Conservation (phyloP, 352 stramenopile species). For the Globisporangium mamillatum region DNA sequence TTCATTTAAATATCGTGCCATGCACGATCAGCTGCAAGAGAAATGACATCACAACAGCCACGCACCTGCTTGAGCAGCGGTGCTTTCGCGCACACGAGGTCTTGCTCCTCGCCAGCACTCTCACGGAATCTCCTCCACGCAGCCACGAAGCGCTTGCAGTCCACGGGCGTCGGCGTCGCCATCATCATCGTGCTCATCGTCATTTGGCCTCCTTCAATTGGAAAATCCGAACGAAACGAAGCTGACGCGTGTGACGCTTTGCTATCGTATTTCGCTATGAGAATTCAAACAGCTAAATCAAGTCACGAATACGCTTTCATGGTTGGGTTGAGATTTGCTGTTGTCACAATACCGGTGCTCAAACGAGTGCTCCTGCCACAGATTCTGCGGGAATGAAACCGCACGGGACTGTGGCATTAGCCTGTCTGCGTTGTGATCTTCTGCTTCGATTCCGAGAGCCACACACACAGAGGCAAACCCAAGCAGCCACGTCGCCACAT, state of each 20-base stretch:
- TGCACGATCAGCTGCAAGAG: neutral
- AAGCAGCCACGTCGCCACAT: neutral
- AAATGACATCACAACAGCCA: neutral
- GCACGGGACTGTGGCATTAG: constrained; percentile 9
- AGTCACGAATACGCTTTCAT: neutral
- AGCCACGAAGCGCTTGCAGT: constrained; percentile 58
- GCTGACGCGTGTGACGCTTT: neutral
- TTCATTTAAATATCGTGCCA: neutral
- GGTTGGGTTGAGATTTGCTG: too few relatives aligned
- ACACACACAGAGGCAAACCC: constrained; percentile 5
- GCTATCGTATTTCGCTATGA: neutral
- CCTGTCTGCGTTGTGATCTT: constrained; percentile 3
- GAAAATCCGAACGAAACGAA: neutral
- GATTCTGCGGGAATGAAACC: neutral
- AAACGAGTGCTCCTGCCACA: neutral
- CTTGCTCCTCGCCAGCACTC: neutral
- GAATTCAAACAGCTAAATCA: neutral
- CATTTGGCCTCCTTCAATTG: neutral
- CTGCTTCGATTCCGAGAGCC: constrained; percentile 11
- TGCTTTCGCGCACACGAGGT: neutral
- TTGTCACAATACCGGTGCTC: neutral
- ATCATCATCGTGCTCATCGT: neutral
- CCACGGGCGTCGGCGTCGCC: constrained; percentile 20
- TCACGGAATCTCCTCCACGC: constrained; percentile 50
- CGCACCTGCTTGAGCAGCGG: constrained; percentile 11